A percentile compares a stretch with the other conserved stretches of the same genome.
Conservation (phyloP, 2,329 filamentous ascomycete species). For the Aciculosporium take region DNA sequence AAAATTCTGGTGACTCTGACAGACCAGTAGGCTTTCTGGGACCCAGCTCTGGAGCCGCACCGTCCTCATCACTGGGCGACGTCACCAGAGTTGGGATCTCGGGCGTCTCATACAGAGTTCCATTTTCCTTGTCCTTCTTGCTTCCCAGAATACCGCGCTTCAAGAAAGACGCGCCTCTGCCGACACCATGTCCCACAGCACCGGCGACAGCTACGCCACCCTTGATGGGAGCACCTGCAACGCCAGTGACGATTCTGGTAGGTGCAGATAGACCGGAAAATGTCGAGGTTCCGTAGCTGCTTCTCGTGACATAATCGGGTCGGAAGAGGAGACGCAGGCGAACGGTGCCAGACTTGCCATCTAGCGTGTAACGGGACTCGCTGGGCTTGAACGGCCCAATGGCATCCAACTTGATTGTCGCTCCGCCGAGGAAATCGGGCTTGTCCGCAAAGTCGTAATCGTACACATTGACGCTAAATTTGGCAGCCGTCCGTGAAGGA, state of each 20-base stretch:
- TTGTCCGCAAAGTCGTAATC: constrained; percentile 97
- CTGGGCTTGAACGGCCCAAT: constrained; percentile 76
- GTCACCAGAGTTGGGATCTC: constrained; percentile 23
- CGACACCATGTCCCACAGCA: constrained; percentile 61
- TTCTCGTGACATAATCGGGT: constrained; percentile 76
- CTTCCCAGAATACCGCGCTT: constrained; percentile 67
- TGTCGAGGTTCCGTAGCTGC: constrained; percentile 79
- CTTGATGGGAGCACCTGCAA: constrained; percentile 84
- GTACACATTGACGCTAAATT: constrained; percentile 72
- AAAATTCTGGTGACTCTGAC: constrained; percentile 18
- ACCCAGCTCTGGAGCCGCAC: constrained; percentile 20
- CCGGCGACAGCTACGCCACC: constrained; percentile 66
- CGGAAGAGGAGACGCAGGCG: constrained; percentile 81
- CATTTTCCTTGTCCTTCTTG: constrained; percentile 49
- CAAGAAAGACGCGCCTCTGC: constrained; percentile 82
- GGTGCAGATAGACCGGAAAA: constrained; percentile 81
- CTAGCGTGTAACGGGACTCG: constrained; percentile 60
- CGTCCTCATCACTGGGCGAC: constrained; percentile 18
- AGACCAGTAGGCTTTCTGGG: constrained; percentile 29
- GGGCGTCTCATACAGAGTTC: constrained; percentile 26
- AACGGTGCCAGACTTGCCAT: constrained; percentile 79
- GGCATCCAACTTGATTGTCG: constrained; percentile 59
- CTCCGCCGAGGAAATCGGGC: constrained; percentile 73
- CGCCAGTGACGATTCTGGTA: constrained; percentile 71
- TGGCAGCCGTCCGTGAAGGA: constrained; percentile 68